Evolutionary conservation across 2,329 filamentous ascomycete species (phyloP), one percentile per base, ranked within the genome.

Genomic region (Diaporthe citri): DNA sequence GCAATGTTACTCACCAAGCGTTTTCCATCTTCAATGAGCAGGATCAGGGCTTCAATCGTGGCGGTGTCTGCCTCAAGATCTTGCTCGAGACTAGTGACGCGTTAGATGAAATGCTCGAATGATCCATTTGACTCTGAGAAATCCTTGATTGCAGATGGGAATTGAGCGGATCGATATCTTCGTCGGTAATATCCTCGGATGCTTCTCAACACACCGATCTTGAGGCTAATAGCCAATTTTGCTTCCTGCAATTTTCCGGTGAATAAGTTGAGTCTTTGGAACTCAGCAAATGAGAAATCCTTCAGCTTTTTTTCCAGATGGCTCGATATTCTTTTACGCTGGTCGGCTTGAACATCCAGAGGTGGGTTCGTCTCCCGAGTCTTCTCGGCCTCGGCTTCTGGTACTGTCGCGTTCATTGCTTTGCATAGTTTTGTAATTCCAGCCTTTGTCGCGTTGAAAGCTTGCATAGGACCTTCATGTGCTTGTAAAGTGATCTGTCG

Each of bases 1-100:
- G 28, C 6, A 22, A 10, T 3, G 17, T 0, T 31, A 43, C 66
- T 59, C 22, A 71, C 69, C 8, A 43, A 25, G 9, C 39, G 20
- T 60, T 51, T 71, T 13, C 69, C 69, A 31, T 71, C 69, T 15
- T 71, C 39, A 1, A 71, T 48, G n/a, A 60, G 22, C 0, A 48
- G 20, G 17, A 71, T 51, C 1, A 71, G 34, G 28, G 55, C 55
- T 22, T 71, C 69, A 5, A 22, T 52, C 41, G 41, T 59, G 13
- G 22, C 20, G 1, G 31, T 59, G 8, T 60, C 41, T 31, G 69
- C 41, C 51, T 60, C 69, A 13, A 71, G 69, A 28, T 39, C 28
- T 3, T 31, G 9, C 15, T 71, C 69, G 9, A 60, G 55, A 31
- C 31, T 60, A 4, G 34, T 60, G 20, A 51, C 34, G 34, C 69